phyloP scores from a whole-genome alignment of 164 flowering plant genomes.

The Brasenia schreberi region DNA sequence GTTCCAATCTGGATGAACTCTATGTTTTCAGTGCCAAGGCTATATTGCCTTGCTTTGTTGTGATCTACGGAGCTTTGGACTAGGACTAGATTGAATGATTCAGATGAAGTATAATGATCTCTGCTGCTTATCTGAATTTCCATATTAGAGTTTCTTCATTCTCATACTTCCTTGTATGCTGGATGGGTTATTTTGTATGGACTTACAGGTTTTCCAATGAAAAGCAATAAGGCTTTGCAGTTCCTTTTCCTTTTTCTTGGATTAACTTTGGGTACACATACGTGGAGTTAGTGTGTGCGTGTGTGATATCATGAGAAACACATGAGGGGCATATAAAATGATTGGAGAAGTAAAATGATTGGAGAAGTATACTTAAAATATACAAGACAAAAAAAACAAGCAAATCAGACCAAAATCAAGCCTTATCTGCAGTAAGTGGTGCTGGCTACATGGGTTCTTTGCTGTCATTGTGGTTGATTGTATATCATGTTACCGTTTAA shows the following conservation, averaged over 20 bases:
- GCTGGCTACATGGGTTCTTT: no score
- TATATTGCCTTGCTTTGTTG: conserved; percentile 93
- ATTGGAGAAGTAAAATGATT: no score
- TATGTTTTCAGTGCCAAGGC: conserved; percentile 73
- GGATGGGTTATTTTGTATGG: neutral
- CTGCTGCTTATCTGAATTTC: neutral
- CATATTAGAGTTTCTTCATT: neutral
- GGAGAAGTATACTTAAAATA: no score
- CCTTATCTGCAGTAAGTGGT: no score
- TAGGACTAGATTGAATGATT: neutral
- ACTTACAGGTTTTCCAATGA: neutral
- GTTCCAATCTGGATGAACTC: conserved; percentile 77
- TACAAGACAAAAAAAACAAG: no score
- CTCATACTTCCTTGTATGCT: neutral
- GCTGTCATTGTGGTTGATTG: no score
- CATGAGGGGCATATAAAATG: no score
- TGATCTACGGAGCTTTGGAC: conserved; percentile 52
- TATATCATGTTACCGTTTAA: no score
- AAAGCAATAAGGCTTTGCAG: neutral
- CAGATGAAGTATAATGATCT: neutral
- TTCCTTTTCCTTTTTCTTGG: neutral
- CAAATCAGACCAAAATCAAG: no score
- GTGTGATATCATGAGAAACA: no score
- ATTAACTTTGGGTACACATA: no score
- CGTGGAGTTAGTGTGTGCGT: no score